These are phyloP conservation scores for Eucalyptus polybractea DNA, from an alignment of 345 rosid genomes.

Conservation along the genomic window DNA sequence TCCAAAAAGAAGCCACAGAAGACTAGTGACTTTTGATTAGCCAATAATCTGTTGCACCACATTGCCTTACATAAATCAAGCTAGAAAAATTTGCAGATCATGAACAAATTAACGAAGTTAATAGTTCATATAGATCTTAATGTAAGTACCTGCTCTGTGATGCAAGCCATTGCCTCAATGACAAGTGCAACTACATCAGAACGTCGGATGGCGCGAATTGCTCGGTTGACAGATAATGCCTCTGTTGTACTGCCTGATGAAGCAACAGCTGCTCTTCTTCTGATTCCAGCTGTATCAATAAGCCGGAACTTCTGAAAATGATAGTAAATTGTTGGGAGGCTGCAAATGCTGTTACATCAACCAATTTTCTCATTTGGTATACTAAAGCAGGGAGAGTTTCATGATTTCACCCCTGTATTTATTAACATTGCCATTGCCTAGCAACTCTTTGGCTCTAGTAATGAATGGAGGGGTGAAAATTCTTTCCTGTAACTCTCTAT, in stretches of 20 bases:
- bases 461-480: neutral
- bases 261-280: conserved; percentile 83
- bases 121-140: neutral
- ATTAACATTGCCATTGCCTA: neutral
- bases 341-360: neutral
- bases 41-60: neutral
- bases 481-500: neutral
- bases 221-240: conserved; percentile 89
- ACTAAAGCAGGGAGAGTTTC: neutral
- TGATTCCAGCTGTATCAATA: conserved; percentile 95
- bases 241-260: conserved; percentile 87
- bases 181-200: conserved; percentile 96
- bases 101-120: neutral
- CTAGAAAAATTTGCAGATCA: neutral
- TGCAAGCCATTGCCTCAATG: conserved; percentile 94
- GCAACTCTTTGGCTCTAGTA: neutral
- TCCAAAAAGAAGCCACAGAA: neutral
- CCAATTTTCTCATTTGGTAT: neutral
- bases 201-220: conserved; percentile 83
- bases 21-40: neutral
- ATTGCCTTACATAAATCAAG: neutral
- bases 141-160: conserved; percentile 75
- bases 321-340: neutral
- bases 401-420: neutral
- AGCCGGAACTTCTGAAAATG: conserved; percentile 72